A percentile compares a stretch with the other conserved stretches of the same genome.
Conservation (phyloP, 2,329 filamentous ascomycete genomes). For the Aspergillus quadrilineatus region DNA sequence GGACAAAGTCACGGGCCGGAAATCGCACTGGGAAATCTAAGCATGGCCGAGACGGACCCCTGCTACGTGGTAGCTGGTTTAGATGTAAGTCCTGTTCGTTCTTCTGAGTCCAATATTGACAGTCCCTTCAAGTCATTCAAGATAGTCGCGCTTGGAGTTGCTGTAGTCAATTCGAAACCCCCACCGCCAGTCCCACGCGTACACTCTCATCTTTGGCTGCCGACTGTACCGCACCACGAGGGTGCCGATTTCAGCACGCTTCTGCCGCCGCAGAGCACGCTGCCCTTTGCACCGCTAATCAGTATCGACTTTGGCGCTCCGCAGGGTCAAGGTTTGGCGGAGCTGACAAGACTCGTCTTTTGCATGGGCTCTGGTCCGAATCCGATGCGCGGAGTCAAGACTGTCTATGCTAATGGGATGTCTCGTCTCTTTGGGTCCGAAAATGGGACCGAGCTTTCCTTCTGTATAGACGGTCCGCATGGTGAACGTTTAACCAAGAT, state of each 20-base stretch:
- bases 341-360: conserved; percentile 8
- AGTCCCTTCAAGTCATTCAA: background rate
- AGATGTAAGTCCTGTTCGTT: conserved; percentile 1
- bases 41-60: background rate
- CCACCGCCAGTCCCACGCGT: background rate
- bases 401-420: conserved; percentile 4
- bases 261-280: background rate
- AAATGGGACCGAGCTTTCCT: conserved; percentile 5
- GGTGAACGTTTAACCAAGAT: background rate
- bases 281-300: conserved; percentile 10
- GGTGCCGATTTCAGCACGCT: background rate
- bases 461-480: conserved; percentile 4
- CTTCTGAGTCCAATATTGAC: background rate
- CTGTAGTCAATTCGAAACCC: background rate
- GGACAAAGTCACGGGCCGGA: background rate
- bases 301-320: conserved; percentile 17
- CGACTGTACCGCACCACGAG: background rate
- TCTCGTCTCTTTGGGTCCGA: conserved; percentile 6
- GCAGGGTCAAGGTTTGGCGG: conserved; percentile 2
- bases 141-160: background rate
- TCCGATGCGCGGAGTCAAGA: conserved; percentile 10
- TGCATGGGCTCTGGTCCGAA: conserved; percentile 4
- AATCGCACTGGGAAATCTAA: conserved; percentile 1
- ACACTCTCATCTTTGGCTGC: background rate
- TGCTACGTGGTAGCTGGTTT: conserved; percentile 7